A percentile compares a stretch with the other conserved stretches of the same genome.
These are phyloP conservation scores for Fraxinus albicans DNA, from an alignment of 305 asterid genomes.

Conservation along the genomic window DNA sequence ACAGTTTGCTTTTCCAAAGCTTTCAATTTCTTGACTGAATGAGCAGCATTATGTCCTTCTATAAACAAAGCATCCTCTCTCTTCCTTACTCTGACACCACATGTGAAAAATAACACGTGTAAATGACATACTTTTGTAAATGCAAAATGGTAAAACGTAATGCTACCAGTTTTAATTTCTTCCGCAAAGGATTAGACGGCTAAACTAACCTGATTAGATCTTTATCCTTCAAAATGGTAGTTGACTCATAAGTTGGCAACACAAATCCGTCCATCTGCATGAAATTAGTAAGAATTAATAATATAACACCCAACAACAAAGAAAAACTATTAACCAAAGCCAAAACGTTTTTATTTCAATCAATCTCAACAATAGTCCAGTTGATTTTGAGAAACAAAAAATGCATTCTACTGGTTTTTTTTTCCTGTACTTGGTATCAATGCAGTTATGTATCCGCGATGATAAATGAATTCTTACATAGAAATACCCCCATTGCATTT, in stretches of 20 bases:
- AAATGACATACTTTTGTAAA: conserved; percentile 10
- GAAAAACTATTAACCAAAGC: conserved; percentile 4
- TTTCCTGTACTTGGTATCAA: not conserved
- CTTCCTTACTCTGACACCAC: conserved; percentile 63
- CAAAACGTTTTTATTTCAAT: not conserved
- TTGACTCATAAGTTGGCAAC: conserved; percentile 73
- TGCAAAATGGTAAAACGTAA: not conserved
- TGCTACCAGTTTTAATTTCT: not conserved
- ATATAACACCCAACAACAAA: not conserved
- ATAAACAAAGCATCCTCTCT: conserved; percentile 39
- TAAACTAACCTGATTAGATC: conserved; percentile 70
- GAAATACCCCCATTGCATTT: not conserved
- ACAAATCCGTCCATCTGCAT: conserved; percentile 78
- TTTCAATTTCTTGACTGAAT: conserved; percentile 39
- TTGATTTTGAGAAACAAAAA: conserved; percentile 8
- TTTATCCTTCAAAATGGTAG: conserved; percentile 58
- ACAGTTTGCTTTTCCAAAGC: conserved; percentile 47
- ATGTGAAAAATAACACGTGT: conserved; percentile 7
- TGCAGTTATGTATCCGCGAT: not conserved
- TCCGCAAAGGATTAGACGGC: not conserved
- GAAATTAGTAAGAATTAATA: conserved; percentile 13
- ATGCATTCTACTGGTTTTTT: not conserved
- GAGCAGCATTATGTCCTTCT: conserved; percentile 40
- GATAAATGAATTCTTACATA: not conserved
- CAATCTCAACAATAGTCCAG: not conserved